These are phyloP conservation scores for Termitomyces sp. DNA, from an alignment of 768 basidiomycete genomes.

Conservation along the genomic window DNA sequence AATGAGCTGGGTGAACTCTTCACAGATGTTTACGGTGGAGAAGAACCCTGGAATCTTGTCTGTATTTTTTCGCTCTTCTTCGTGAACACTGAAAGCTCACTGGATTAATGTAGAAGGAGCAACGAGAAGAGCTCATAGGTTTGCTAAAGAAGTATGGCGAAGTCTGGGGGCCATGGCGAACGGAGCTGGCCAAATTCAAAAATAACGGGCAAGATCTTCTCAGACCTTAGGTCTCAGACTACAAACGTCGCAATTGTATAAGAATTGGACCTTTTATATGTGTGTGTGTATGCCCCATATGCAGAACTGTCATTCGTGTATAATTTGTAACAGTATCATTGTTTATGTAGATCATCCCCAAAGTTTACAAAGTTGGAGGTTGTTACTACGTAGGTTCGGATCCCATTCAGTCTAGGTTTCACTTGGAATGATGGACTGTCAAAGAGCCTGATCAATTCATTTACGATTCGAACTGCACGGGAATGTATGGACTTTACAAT, in stretches of 20 bases:
- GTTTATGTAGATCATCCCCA: neutral
- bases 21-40: conserved; percentile 82
- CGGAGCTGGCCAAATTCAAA: conserved; percentile 71
- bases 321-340: neutral
- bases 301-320: neutral
- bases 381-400: too few species aligned
- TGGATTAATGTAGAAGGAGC: conserved; percentile 56
- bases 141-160: conserved; percentile 82
- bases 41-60: conserved; percentile 81
- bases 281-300: neutral
- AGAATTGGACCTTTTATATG: neutral
- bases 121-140: conserved; percentile 68
- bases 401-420: too few species aligned
- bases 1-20: conserved; percentile 76
- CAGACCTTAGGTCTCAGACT: conserved; percentile 1
- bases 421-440: neutral
- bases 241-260: neutral
- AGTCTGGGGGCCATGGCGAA: conserved; percentile 83
- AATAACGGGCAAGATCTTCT: conserved; percentile 62
- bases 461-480: neutral
- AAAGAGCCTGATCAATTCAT: neutral
- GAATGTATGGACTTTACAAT: neutral
- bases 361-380: neutral
- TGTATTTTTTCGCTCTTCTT: conserved; percentile 24
- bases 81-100: neutral